phyloP scores from a whole-genome alignment of 177 flowering plant species.

The Vitis hybrid region DNA sequence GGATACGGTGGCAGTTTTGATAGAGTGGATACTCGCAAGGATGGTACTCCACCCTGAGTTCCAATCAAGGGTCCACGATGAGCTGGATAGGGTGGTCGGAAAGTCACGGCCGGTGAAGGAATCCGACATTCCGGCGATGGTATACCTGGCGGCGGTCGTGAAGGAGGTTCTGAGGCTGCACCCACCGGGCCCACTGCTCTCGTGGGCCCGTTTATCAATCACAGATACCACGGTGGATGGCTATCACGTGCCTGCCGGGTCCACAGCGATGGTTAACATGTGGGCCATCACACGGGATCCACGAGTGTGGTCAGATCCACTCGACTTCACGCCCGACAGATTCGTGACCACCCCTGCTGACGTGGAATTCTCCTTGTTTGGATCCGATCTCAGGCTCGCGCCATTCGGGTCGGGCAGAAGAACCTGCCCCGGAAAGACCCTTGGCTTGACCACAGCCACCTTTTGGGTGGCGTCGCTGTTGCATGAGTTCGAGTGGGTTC shows the following conservation, averaged over 20 bases:
- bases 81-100: constrained; percentile 44
- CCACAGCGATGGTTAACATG: constrained; percentile 41
- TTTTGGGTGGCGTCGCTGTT: constrained; percentile 31
- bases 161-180: constrained; percentile 32
- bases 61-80: constrained; percentile 54
- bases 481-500: constrained; percentile 28
- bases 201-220: constrained; percentile 35
- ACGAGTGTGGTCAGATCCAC: constrained; percentile 27
- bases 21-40: constrained; percentile 73
- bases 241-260: constrained; percentile 24
- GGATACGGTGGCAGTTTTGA: constrained; percentile 59
- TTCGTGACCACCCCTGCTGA: constrained; percentile 12
- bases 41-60: constrained; percentile 50
- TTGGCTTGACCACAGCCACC: constrained; percentile 26
- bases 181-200: constrained; percentile 42
- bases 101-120: constrained; percentile 29
- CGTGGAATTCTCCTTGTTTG: constrained; percentile 33
- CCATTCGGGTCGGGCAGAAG: constrained; percentile 63
- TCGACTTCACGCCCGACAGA: constrained; percentile 29
- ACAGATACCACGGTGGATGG: constrained; percentile 20
- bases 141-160: constrained; percentile 26
- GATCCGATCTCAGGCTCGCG: constrained; percentile 50
- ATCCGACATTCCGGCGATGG: constrained; percentile 33
- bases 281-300: constrained; percentile 38
- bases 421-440: constrained; percentile 36